Base-by-base conservation (phyloP, 2,329 filamentous ascomycete species). In the Furcasterigmium furcatum region DNA sequence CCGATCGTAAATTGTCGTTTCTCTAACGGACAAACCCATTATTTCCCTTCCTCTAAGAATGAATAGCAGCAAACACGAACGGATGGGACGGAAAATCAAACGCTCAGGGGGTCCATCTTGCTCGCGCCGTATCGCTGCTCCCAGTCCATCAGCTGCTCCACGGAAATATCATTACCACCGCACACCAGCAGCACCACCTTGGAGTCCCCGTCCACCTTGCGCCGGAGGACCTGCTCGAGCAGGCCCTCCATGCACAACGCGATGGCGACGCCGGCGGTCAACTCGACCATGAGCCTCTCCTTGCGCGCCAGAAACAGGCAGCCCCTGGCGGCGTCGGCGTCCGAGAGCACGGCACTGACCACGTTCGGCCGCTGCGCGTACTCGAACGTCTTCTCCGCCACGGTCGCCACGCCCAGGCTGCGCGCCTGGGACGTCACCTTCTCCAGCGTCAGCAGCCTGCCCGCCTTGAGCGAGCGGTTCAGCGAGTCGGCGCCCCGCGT, bases 341-440 rank as follows among this genome's bases (percentile, higher is more conserved):
- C 34, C n/a, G 34, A 36, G 5, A 36, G 16, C 16, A 36, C 34
- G 16, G 34, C 34, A 16, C 34, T 36, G 34, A 36, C 16, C 6
- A 36, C 34, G 10, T 36, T 36, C n/a, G 34, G 34, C n/a, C 55
- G 51, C 39, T 57, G 51, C 9, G 53, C 59, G 16, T 58, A 62
- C 43, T 60, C 58, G 19, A 61, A 67, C 1, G 69, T 62, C 55
- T 60, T 58, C 18, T 78, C 67, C 14, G 82, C 80, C 4, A 94
- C 87, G n/a, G 74, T 73, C 12, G 76, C 69, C 2, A 82, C 84
- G 1, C 88, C 88, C 1, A 94, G 71, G 30, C 77, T 84, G 1
- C 80, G 88, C 0, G 88, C 88, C 44, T 85, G 77, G 19, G 79
- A 85, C 6, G 86, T 88, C 54, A 94, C 90, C 21, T 67, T 76